Percentiles rank a stretch among this genome's conserved stretches.
Evolutionary conservation across 2,329 filamentous ascomycete genomes (phyloP).

Genomic region (Sordariomycetes sp.): DNA sequence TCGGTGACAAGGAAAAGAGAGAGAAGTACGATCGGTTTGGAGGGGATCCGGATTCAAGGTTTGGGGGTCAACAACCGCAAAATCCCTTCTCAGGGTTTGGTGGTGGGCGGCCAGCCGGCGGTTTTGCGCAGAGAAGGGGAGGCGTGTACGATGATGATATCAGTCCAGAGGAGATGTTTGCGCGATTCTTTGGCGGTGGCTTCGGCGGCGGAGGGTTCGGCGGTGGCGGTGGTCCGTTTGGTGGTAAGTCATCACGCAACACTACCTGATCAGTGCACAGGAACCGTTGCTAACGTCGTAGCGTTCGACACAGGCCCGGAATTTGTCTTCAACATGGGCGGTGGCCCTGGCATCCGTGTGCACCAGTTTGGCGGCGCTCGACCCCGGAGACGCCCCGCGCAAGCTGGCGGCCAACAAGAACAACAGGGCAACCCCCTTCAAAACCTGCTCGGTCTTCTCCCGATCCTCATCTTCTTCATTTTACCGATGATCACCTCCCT

Average conservation of each 20-base stretch:
- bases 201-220: conserved; percentile 61
- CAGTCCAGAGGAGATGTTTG: conserved; percentile 93
- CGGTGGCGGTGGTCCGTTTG: conserved; percentile 2
- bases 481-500: conserved; percentile 75
- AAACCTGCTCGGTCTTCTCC: conserved; percentile 67
- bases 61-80: conserved; percentile 52
- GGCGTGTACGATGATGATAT: conserved; percentile 84
- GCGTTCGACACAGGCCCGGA: conserved; percentile 71
- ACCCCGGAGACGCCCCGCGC: conserved; percentile 66
- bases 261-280: neutral
- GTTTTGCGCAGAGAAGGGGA: conserved; percentile 41
- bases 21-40: conserved; percentile 76
- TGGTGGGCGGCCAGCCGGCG: conserved; percentile 26
- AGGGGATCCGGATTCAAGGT: conserved; percentile 84
- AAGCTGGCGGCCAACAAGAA: conserved; percentile 39
- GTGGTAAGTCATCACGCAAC: no score
- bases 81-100: conserved; percentile 56
- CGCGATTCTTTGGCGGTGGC: conserved; percentile 86
- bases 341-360: conserved; percentile 82
- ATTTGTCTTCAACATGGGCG: conserved; percentile 92
- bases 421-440: conserved; percentile 42
- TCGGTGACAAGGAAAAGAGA: conserved; percentile 84
- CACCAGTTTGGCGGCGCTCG: conserved; percentile 85
- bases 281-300: conserved; percentile 11
- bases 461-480: conserved; percentile 82